Base-by-base conservation (phyloP, 2,329 filamentous ascomycete species). In the Apiospora phragmitis region DNA sequence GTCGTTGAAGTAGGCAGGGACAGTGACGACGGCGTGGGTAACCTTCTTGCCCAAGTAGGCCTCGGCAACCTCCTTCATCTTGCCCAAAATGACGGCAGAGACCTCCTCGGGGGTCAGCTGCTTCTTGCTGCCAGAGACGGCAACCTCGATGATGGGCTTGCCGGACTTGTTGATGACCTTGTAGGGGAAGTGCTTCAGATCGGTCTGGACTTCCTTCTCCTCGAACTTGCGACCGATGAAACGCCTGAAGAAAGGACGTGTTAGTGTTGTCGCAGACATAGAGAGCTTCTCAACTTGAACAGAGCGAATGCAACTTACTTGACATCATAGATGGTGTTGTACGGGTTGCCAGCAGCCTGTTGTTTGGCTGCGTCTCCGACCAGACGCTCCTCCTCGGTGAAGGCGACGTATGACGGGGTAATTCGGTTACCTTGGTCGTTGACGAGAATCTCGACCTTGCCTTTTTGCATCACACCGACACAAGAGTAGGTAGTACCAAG, bases 111-210 rank as follows among this genome's bases (percentile, higher is more conserved):
- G 92, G 72, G 92, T 94, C 86, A 94, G 94, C 74, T 86, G 88
- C 86, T 92, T 94, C 77, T 89, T 83, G 73, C 86, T 77, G 70
- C 90, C 89, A 80, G 85, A 81, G 76, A 93, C 90, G 71, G 92
- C 83, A 77, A 95, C 93, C 81, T 92, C 88, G 80, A 99, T 91
- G 76, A 91, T 85, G 74, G 96, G 96, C 88, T 98, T 97, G 82
- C 91, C 94, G 84, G 93, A 90, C 88, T 96, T 95, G 88, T 93
- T 89, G 80, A 94, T 81, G 73, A 99, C 93, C 86, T 94, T 94
- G 92, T 95, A 99, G 80, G 96, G 95, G 90, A 97, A 98, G 88
- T 98, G 93, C 93, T 99, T 98, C 81, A 96, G 89, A 81, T 99
- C 96, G 81, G 87, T 89, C 87, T 98, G 95, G 76, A 98, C 92